phyloP scores from a whole-genome alignment of 140 eudicot species.

The Bidens hawaiensis region DNA sequence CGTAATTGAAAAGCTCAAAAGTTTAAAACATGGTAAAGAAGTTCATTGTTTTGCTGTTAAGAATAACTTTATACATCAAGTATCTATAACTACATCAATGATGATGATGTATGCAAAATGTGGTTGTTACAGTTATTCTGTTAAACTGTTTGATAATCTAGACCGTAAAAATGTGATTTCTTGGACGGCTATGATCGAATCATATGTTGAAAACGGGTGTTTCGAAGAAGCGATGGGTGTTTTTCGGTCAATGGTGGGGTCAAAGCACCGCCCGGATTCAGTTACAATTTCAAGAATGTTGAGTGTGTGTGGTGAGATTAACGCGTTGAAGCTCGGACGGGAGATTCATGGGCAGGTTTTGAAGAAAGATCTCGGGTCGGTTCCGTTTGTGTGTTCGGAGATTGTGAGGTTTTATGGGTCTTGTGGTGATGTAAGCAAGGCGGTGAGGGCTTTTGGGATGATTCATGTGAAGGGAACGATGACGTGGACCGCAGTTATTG shows the following conservation, averaged over 20 bases:
- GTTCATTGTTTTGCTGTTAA: constrained; percentile 70
- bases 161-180: constrained; percentile 62
- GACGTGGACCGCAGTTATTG: constrained; percentile 79
- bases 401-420: constrained; percentile 61
- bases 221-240: constrained; percentile 54
- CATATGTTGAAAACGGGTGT: constrained; percentile 34
- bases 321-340: constrained; percentile 58
- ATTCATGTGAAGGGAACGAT: constrained; percentile 54
- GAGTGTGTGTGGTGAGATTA: constrained; percentile 46
- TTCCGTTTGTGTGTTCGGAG: constrained; percentile 70
- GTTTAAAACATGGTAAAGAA: constrained; percentile 71
- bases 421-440: constrained; percentile 49
- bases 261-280: constrained; percentile 70
- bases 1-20: constrained; percentile 58
- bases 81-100: constrained; percentile 54
- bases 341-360: constrained; percentile 80
- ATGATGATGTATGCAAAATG: constrained; percentile 94
- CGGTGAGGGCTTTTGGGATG: constrained; percentile 47
- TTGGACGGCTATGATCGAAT: constrained; percentile 84
- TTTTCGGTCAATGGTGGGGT: constrained; percentile 66
- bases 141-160: constrained; percentile 43
- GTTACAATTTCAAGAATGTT: constrained; percentile 56
- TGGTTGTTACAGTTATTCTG: constrained; percentile 37
- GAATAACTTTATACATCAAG: constrained; percentile 43
- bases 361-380: constrained; percentile 43